These are phyloP conservation scores for Botryosphaeria dothidea DNA, from an alignment of 2,329 filamentous ascomycete species.

Conservation along the genomic window DNA sequence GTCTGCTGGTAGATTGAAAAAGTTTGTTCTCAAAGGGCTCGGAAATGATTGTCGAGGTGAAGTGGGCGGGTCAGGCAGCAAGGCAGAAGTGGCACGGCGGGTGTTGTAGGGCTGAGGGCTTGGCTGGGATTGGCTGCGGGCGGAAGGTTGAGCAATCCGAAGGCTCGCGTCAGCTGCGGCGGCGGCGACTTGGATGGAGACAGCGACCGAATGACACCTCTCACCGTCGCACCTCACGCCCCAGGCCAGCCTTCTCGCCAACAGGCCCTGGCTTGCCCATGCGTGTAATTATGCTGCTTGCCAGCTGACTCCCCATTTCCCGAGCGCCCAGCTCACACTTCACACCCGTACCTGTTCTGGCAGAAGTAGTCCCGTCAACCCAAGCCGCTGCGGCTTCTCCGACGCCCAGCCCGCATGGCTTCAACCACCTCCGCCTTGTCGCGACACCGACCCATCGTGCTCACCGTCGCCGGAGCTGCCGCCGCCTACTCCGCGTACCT, in stretches of 20 bases:
- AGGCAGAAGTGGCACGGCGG: background rate
- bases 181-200: background rate
- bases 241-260: background rate
- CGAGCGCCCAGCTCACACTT: slow-evolving; percentile 11
- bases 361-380: background rate
- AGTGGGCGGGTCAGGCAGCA: background rate
- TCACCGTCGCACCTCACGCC: background rate
- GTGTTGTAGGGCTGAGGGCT: background rate
- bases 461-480: slow-evolving; percentile 57
- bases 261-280: background rate
- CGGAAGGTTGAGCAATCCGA: background rate
- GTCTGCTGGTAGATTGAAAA: too few relatives aligned
- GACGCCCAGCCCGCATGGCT: slow-evolving; percentile 17
- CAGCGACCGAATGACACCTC: background rate
- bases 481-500: slow-evolving; percentile 61
- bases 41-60: too few relatives aligned
- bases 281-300: slow-evolving; percentile 15
- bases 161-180: background rate
- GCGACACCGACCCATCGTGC: slow-evolving; percentile 53
- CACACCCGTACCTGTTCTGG: background rate
- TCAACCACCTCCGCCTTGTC: slow-evolving; percentile 33
- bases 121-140: background rate
- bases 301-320: slow-evolving; percentile 2
- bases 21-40: too few relatives aligned
- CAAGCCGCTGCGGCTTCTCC: slow-evolving; percentile 6